Evolutionary conservation across 2,329 filamentous ascomycete species (phyloP).

Genomic region (Pyrenophora teres): DNA sequence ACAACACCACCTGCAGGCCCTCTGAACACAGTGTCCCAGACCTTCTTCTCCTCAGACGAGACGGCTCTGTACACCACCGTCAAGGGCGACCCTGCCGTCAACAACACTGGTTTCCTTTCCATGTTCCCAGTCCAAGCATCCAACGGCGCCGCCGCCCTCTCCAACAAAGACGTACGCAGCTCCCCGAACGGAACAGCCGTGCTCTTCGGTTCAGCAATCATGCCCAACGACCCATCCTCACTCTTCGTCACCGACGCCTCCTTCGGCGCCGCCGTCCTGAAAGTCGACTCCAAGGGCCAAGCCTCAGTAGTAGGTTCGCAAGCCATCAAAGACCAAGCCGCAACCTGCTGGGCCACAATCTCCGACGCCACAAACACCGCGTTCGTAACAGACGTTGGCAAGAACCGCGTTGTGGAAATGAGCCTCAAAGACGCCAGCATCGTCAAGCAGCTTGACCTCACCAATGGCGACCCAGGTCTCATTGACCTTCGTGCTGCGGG

Average conservation of each 20-base stretch:
- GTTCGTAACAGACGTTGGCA: conserved; percentile 62
- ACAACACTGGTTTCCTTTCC: conserved; percentile 63
- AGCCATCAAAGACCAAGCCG: conserved; percentile 57
- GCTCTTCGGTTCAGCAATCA: conserved; percentile 58
- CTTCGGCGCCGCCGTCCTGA: conserved; percentile 60
- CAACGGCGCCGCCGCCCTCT: conserved; percentile 10
- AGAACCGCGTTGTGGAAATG: conserved; percentile 63
- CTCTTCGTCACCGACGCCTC: conserved; percentile 64
- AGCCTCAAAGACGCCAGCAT: conserved; percentile 56
- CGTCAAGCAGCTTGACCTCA: conserved; percentile 48
- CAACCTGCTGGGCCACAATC: conserved; percentile 64
- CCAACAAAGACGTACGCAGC: conserved; percentile 35
- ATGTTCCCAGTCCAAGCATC: conserved; percentile 54
- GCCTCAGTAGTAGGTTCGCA: conserved; percentile 46
- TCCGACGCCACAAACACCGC: conserved; percentile 55
- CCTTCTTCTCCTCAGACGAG: conserved; percentile 63
- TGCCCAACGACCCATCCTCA: conserved; percentile 48
- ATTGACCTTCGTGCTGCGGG: conserved; percentile 61
- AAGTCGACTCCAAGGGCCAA: conserved; percentile 44
- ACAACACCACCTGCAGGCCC: conserved; percentile 64
- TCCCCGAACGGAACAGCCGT: conserved; percentile 61
- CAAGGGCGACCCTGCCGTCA: conserved; percentile 62
- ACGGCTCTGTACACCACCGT: conserved; percentile 60
- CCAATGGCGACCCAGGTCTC: conserved; percentile 57
- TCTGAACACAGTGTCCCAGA: conserved; percentile 63